These are phyloP conservation scores for Lasiodiplodia gonubiensis DNA, from an alignment of 2,329 filamentous ascomycete genomes.

Conservation along the genomic window DNA sequence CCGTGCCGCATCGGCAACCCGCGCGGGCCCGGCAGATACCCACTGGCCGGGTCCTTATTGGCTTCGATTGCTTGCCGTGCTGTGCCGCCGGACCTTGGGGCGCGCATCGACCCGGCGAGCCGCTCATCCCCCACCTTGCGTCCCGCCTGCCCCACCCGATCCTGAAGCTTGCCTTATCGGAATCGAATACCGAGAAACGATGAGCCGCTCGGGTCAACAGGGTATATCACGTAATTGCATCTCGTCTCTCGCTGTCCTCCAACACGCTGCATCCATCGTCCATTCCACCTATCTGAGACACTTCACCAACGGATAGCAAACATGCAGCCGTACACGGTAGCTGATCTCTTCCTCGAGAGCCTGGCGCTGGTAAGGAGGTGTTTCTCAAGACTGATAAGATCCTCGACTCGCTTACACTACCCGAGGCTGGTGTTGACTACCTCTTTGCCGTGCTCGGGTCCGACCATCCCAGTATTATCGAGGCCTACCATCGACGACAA, in stretches of 20 bases:
- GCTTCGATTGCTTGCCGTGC: neutral
- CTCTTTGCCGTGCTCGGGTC: constrained; percentile 32
- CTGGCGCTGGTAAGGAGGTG: neutral
- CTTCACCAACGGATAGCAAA: neutral
- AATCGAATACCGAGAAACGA: neutral
- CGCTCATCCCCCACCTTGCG: neutral
- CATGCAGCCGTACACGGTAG: constrained; percentile 4
- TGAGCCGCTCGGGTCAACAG: neutral
- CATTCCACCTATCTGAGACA: neutral
- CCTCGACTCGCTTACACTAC: neutral
- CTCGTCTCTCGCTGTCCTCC: neutral
- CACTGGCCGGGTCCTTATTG: neutral
- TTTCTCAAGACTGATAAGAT: neutral
- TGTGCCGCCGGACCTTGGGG: constrained; percentile 1
- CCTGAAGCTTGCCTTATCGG: neutral
- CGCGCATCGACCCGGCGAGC: constrained; percentile 5
- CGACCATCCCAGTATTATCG: constrained; percentile 36
- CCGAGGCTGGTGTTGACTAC: constrained; percentile 13
- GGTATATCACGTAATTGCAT: constrained; percentile 8
- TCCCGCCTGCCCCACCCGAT: constrained; percentile 4
- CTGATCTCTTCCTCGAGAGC: constrained; percentile 15
- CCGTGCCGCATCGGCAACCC: neutral
- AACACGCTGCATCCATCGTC: neutral
- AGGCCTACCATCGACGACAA: constrained; percentile 29
- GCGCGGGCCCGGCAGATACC: neutral